Evolutionary conservation across 2,329 filamentous ascomycete genomes (phyloP), one percentile per base, ranked within the genome.

Genomic region (Aspergillus udagawae): DNA sequence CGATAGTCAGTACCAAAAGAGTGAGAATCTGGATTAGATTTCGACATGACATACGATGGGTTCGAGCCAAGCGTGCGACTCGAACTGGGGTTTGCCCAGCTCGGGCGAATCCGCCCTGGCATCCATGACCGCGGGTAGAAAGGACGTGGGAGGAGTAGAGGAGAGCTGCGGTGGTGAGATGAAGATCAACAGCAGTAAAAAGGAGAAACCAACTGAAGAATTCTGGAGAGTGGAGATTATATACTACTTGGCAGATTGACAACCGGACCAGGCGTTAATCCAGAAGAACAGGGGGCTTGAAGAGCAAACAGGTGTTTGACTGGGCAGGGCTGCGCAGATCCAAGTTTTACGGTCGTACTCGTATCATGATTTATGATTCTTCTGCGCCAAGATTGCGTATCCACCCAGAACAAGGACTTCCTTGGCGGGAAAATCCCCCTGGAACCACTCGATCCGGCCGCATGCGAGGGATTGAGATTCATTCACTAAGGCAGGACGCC

Each of bases 1-100:
- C 27, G n/a, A 29, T 42, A 25, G 38, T 53, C 21, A 52, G 35
- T 6, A n/a, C 8, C 3, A 32, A 28, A 41, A 6, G 25, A 29
- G 9, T 25, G n/a, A 12, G 21, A 45, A 14, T 41, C 20, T 32
- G 29, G 14, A 42, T n/a, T 41, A 12, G 20, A 32, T 49, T 48
- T 41, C 47, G 21, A 65, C 71, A 50, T 61, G 21, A 65, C 71
- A 51, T 61, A 73, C 70, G 56, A 73, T 65, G 8, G 71, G 71
- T 55, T 74, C 71, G 23, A 72, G 55, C 71, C 70, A 73, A 58
- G 65, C 54, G 57, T 73, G 71, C 4, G 69, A 71, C 21, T 65
- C 67, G 52, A 73, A 70, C 59, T 73, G 71, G n/a, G 70, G 70
- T 51, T 71, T 71, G 3, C 71, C 71, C 63, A 72, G 60, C 48